These are phyloP conservation scores for Globisporangium canariense DNA, from an alignment of 352 stramenopile species.

Conservation along the genomic window DNA sequence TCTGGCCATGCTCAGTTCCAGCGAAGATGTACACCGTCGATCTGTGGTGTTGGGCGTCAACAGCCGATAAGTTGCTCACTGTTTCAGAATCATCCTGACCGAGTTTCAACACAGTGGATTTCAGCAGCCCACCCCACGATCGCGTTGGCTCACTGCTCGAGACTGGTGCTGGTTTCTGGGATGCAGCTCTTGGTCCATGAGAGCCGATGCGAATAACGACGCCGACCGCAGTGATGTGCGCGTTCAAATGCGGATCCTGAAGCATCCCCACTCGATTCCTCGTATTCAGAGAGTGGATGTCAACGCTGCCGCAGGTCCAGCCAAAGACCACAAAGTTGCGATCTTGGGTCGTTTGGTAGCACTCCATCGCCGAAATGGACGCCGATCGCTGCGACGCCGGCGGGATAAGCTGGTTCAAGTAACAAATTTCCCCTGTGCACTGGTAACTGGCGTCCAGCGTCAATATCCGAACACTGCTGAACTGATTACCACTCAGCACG, in stretches of 20 bases:
- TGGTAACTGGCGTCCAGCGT: conserved; percentile 2
- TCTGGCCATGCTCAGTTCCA: conserved; percentile 34
- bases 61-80: not conserved
- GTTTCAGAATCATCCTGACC: not conserved
- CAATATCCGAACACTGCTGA: conserved; percentile 3
- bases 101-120: not conserved
- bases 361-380: conserved; percentile 23
- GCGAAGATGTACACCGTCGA: conserved; percentile 24
- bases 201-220: not conserved
- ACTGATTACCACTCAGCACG: conserved; percentile 8
- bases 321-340: conserved; percentile 33
- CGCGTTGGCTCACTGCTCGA: not conserved
- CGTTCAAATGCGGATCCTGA: conserved; percentile 40
- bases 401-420: not conserved
- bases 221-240: conserved; percentile 35
- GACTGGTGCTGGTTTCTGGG: not conserved
- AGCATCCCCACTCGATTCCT: conserved; percentile 32
- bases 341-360: not conserved
- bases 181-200: not conserved
- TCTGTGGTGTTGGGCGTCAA: not conserved
- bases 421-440: not conserved
- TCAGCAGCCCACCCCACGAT: conserved; percentile 9
- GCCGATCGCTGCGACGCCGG: conserved; percentile 5
- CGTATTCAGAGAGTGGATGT: conserved; percentile 29
- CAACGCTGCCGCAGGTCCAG: conserved; percentile 49